Evolutionary conservation across 768 basidiomycete species (phyloP), one percentile per base, ranked within the genome.

Genomic region (Trametes maxima): DNA sequence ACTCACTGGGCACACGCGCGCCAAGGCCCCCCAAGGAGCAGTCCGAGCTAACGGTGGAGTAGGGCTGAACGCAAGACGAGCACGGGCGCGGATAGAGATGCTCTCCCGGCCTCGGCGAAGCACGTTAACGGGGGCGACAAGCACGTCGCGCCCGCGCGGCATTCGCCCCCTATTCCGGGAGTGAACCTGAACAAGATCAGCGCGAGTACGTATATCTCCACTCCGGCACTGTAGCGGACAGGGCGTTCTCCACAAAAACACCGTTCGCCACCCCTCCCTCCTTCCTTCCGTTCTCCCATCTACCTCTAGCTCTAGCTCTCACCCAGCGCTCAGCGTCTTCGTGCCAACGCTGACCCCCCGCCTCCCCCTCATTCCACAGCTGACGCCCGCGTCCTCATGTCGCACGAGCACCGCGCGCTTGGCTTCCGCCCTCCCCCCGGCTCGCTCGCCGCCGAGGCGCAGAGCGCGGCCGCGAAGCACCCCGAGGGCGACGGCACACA

Each of bases 401-500:
- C 68, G 25, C 69, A 68, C 55, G 72, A 73, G 56, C 72, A 72
- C 59, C 59, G 61, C 39, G 71, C 67, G 17, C 68, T 74, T 0
- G 71, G 71, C n/a, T 71, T 69, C 62, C 68, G 71, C 13, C 71
- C 73, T 13, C 73, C 73, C 2, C 70, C 65, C 11, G 71, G 67
- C 37, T 70, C 69, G 21, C 67, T 74, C 25, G 71, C 73, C 1
- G 73, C 73, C 0, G 70, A 70, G 48, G 73, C 71, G 19, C 73
- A 74, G 63, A 66, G 67, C 36, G 67, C 67, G 1, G 68, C 67
- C 5, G 67, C 68, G 22, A 59, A 59, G 22, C 60, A 75, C 56
- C 68, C 70, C 1, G 66, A 67, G 16, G 60, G 58, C 19, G 60
- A 59, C 22, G 64, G 62, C 40, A 57, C 55, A 19, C 53, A 57